These are phyloP conservation scores for Paramecium sonneborni DNA, from an alignment of 73 alveolate genomes.

Conservation along the genomic window DNA sequence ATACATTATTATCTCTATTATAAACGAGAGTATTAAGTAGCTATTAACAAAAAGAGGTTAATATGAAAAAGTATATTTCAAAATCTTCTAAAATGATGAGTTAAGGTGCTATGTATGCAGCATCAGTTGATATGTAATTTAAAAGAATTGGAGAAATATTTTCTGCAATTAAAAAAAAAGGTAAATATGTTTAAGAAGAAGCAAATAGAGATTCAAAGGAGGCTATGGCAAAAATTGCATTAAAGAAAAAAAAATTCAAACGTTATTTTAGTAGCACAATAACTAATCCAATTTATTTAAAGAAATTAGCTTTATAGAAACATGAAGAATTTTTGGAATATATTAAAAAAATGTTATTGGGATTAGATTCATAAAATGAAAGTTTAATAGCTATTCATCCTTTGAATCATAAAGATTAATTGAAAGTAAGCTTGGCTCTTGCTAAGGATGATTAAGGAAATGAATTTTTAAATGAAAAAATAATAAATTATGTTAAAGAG, in stretches of 20 bases:
- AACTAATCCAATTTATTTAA: neutral
- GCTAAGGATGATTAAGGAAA: neutral
- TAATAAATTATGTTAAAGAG: neutral
- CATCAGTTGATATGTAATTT: neutral
- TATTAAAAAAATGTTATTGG: neutral
- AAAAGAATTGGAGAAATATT: neutral
- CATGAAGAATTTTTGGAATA: slow-evolving; percentile 19
- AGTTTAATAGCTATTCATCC: slow-evolving; percentile 34
- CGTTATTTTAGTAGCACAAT: neutral
- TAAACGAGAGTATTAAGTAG: neutral
- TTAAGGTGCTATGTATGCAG: neutral
- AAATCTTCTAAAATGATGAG: neutral
- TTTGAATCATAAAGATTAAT: neutral
- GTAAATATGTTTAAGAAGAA: neutral
- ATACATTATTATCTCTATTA: neutral
- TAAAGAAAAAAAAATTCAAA: neutral
- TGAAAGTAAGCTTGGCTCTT: neutral
- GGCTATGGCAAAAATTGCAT: neutral
- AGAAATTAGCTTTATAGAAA: neutral
- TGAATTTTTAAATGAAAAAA: neutral
- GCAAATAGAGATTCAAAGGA: neutral
- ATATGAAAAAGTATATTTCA: neutral
- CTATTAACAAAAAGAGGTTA: neutral
- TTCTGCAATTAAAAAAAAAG: neutral
- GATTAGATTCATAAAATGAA: neutral